Evolutionary conservation across 306 rosid genomes (phyloP).

Genomic region (peach (Prunus persica)): Prunus_persica_NCBIv2 NC_034012.1:4158001-4158500

Average conservation of each 20-base stretch:
- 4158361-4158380: conserved; percentile 33
- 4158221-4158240: conserved; percentile 7
- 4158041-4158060: neutral
- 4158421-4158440: conserved; percentile 22
- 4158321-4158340: conserved; percentile 47
- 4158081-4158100: neutral
- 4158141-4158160: conserved; percentile 1
- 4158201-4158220: conserved; percentile 7
- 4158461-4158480: conserved; percentile 39
- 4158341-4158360: conserved; percentile 39
- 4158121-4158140: neutral
- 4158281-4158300: conserved; percentile 34
- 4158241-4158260: conserved; percentile 3
- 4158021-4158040: neutral
- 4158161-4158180: neutral
- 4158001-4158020: neutral
- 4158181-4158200: conserved; percentile 6
- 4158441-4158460: conserved; percentile 59
- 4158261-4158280: neutral
- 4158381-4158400: conserved; percentile 44
- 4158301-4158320: conserved; percentile 6
- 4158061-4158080: neutral
- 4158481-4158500: conserved; percentile 26
- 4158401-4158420: conserved; percentile 26
- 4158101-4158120: neutral